A percentile compares a stretch with the other conserved stretches of the same genome.
These are phyloP conservation scores for Scedosporium minutisporum DNA, from an alignment of 2,329 filamentous ascomycete genomes.

Conservation along the genomic window DNA sequence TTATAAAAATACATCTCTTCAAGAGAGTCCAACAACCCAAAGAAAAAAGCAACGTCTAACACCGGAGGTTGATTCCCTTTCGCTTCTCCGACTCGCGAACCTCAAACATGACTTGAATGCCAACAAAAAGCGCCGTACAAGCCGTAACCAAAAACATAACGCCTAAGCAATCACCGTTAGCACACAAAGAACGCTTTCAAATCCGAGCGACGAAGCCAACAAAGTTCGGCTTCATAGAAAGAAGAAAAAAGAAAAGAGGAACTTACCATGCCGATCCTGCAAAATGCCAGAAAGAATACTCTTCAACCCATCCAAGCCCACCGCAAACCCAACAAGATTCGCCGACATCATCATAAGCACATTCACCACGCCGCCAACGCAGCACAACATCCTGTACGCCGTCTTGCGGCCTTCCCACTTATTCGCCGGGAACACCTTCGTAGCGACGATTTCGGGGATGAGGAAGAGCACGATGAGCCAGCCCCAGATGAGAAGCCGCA, in stretches of 20 bases:
- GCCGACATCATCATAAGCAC: slow-evolving; percentile 92
- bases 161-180: slow-evolving; percentile 34
- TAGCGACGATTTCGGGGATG: slow-evolving; percentile 71
- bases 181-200: slow-evolving; percentile 13
- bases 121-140: slow-evolving; percentile 69
- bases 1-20: not conserved
- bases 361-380: slow-evolving; percentile 71
- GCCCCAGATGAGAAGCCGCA: slow-evolving; percentile 86
- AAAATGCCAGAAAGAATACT: slow-evolving; percentile 68
- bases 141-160: slow-evolving; percentile 62
- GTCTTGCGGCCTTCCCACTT: slow-evolving; percentile 63
- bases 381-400: slow-evolving; percentile 70
- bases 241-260: not conserved
- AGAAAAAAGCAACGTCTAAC: slow-evolving; percentile 33
- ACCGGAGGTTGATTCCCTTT: slow-evolving; percentile 74
- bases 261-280: slow-evolving; percentile 58
- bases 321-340: slow-evolving; percentile 89
- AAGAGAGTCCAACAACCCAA: not conserved
- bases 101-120: slow-evolving; percentile 94
- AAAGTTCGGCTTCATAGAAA: slow-evolving; percentile 13
- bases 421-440: slow-evolving; percentile 59
- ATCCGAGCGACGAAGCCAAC: not conserved
- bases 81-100: slow-evolving; percentile 76
- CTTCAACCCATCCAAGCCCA: slow-evolving; percentile 80
- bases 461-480: slow-evolving; percentile 96